phyloP scores from a whole-genome alignment of 148 eudicot species.

The Camellia sinensis region DNA sequence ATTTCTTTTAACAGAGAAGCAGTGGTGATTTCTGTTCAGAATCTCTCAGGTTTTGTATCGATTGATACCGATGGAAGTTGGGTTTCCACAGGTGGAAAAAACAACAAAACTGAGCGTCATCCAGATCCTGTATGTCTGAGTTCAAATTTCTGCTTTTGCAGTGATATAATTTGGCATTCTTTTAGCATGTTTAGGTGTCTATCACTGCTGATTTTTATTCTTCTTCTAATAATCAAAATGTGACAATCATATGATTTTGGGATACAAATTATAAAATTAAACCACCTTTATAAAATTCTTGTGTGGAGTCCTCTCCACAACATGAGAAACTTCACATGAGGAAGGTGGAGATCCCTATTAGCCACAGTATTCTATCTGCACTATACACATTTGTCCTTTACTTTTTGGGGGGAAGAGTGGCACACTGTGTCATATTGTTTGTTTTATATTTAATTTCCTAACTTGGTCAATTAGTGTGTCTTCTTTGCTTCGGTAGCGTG shows the following conservation, averaged over 20 bases:
- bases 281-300: too few relatives aligned
- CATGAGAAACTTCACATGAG: too few relatives aligned
- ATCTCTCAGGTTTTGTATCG: slow-evolving; percentile 58
- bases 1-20: slow-evolving; percentile 47
- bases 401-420: too few relatives aligned
- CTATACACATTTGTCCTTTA: too few relatives aligned
- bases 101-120: slow-evolving; percentile 53
- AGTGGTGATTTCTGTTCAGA: slow-evolving; percentile 64
- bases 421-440: too few relatives aligned
- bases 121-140: slow-evolving; percentile 69
- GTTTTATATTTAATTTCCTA: not conserved
- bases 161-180: not conserved
- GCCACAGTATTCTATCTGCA: too few relatives aligned
- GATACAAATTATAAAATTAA: too few relatives aligned
- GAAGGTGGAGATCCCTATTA: too few relatives aligned
- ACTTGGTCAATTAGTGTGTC: not conserved
- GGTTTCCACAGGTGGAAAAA: slow-evolving; percentile 54
- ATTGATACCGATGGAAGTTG: slow-evolving; percentile 74
- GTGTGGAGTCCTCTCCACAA: too few relatives aligned
- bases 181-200: not conserved
- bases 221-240: too few relatives aligned
- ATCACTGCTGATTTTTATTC: too few relatives aligned
- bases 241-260: too few relatives aligned
- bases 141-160: slow-evolving; percentile 9
- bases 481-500: not conserved